Conservation (phyloP, 192 early-diverging fungal species). For the Martensiomyces pterosporus region DNA sequence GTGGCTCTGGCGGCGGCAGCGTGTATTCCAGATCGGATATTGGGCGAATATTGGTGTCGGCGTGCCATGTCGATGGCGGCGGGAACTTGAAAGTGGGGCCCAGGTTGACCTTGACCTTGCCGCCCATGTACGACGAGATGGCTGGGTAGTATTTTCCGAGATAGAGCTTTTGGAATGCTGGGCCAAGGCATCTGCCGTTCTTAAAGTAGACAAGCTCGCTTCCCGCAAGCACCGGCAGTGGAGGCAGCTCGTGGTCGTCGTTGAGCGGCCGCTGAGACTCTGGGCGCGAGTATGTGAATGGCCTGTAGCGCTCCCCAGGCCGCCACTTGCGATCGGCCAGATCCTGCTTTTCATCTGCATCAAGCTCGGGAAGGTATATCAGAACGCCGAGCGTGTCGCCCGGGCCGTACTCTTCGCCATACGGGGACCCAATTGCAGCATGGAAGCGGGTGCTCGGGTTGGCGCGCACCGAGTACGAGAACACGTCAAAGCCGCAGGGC, state of each 20-base stretch:
- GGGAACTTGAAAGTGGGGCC: constrained; percentile 64
- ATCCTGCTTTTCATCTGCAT: constrained; percentile 43
- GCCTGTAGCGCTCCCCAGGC: constrained; percentile 39
- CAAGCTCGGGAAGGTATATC: constrained; percentile 46
- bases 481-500: constrained; percentile 70
- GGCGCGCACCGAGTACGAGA: constrained; percentile 65
- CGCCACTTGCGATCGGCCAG: constrained; percentile 46
- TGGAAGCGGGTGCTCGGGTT: constrained; percentile 69
- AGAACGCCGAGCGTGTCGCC: constrained; percentile 51
- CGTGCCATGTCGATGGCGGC: constrained; percentile 50
- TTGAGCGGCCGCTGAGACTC: constrained; percentile 41
- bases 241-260: constrained; percentile 39
- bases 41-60: constrained; percentile 28
- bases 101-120: constrained; percentile 61
- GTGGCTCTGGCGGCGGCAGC: constrained; percentile 12
- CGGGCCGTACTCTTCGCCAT: constrained; percentile 36
- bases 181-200: constrained; percentile 63
- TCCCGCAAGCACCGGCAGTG: constrained; percentile 42
- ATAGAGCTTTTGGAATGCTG: constrained; percentile 61
- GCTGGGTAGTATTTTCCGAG: constrained; percentile 77
- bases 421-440: constrained; percentile 42
- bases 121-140: constrained; percentile 63
- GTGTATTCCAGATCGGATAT: constrained; percentile 49
- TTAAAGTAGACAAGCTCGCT: constrained; percentile 64
- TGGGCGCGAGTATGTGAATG: constrained; percentile 39